Conservation (phyloP, 2,329 filamentous ascomycete species). For the Penicillium olsonii region DNA sequence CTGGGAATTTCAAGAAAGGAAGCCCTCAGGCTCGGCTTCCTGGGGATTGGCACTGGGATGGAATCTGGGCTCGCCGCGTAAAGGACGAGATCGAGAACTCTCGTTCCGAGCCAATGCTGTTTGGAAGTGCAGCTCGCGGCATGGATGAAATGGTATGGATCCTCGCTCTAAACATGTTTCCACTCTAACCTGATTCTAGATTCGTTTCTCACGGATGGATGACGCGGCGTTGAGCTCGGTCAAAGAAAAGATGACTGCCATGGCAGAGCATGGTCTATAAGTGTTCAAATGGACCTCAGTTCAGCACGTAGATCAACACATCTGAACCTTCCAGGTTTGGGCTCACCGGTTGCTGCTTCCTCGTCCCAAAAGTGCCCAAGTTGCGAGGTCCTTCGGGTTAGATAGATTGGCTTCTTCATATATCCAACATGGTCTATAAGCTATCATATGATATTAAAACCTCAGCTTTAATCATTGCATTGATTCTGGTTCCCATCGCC, state of each 20-base stretch:
- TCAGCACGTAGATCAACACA: no score
- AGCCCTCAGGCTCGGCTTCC: constrained; percentile 59
- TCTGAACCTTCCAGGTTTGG: background rate
- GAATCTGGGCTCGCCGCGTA: constrained; percentile 91
- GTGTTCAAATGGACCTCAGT: no score
- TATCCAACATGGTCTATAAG: constrained; percentile 29
- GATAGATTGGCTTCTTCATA: background rate
- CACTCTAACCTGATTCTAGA: constrained; percentile 29
- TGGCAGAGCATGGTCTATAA: constrained; percentile 26
- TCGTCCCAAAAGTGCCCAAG: background rate
- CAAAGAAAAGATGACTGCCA: constrained; percentile 39
- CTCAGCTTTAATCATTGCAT: constrained; percentile 44
- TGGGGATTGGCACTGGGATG: constrained; percentile 96
- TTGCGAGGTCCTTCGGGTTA: no score
- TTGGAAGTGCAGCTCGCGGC: constrained; percentile 60
- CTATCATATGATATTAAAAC: constrained; percentile 35
- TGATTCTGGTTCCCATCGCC: constrained; percentile 51
- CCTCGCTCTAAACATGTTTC: background rate
- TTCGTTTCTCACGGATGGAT: constrained; percentile 44
- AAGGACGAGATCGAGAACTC: constrained; percentile 75
- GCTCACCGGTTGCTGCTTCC: background rate
- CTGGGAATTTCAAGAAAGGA: constrained; percentile 42
- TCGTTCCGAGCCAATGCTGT: constrained; percentile 76
- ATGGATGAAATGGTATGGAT: constrained; percentile 69
- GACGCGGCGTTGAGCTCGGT: constrained; percentile 32